Base-by-base conservation (phyloP, 2,329 filamentous ascomycete species). In the Colletotrichum sp. region DNA sequence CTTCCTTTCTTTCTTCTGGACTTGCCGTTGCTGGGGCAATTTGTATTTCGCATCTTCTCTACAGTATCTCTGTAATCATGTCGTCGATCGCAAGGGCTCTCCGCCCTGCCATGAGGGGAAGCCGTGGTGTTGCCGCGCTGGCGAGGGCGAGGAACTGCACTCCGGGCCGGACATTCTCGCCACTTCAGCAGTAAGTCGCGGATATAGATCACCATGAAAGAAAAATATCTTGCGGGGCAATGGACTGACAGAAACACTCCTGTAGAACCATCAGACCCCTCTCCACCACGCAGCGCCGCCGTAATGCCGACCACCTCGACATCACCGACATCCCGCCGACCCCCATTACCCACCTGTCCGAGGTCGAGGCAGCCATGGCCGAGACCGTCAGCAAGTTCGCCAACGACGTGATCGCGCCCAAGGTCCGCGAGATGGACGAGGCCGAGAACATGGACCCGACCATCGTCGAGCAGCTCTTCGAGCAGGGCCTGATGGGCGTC, bases 341-440 rank as follows among this genome's bases (percentile, higher is more conserved):
- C 8, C 97, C 97, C 68, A 98, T 99, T 86, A 94, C 94, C 58
- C 96, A 98, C 85, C 89, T 98, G 78, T 97, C 95, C 80, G 97
- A 99, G 86, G 93, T 94, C 75, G 97, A 99, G 87, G 82, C 91
- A 16, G 92, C 97, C 82, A 98, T 99, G 94, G 91, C 93, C 77
- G 96, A 99, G 73, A 91, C 94, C 2, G 96, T 99, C 6, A 92
- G 92, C 80, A 98, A 97, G 85, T 98, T 98, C 81, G 96, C 97
- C 78, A 93, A 92, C 82, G 96, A 98, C 71, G 91, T 96, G 34
- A 94, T 99, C 79, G 91, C 96, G 67, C 97, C 97, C 70, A 96
- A 96, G 84, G 96, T 95, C 13, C 94, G 97, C 73, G 96, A 98
- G 21, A 99, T 99, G 97, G 97, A 99, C 84, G 97, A 99, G 89